A percentile compares a stretch with the other conserved stretches of the same genome.
Evolutionary conservation across 2,329 filamentous ascomycete species (phyloP).

Genomic region (Diaporthe vaccinii): DNA sequence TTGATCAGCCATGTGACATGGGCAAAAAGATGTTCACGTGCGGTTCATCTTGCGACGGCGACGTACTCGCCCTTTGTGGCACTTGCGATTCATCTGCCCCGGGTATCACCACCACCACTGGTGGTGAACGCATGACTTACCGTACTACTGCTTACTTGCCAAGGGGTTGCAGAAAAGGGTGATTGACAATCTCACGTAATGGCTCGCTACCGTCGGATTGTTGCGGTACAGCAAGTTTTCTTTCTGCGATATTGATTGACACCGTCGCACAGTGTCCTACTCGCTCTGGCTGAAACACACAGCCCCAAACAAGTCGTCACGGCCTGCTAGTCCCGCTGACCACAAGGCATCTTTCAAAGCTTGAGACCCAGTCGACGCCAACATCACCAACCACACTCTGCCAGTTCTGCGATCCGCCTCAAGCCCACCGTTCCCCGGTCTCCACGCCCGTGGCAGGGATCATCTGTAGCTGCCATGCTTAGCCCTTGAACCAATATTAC

Average conservation of each 20-base stretch:
- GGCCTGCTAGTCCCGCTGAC: constrained; percentile 16
- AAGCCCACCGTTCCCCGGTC: not conserved
- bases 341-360: constrained; percentile 16
- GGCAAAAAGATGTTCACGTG: not conserved
- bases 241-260: not conserved
- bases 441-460: not conserved
- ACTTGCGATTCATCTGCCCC: not conserved
- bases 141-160: constrained; percentile 1
- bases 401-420: not conserved
- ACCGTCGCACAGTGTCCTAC: constrained; percentile 23
- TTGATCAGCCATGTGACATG: constrained; percentile 2
- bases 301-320: constrained; percentile 33
- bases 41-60: not conserved
- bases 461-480: not conserved
- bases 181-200: constrained; percentile 27
- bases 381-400: not conserved
- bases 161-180: not conserved
- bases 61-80: not conserved
- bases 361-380: constrained; percentile 2
- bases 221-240: not conserved
- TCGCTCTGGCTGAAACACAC: constrained; percentile 32
- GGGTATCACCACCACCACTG: not conserved
- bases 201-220: constrained; percentile 18
- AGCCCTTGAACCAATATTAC: not conserved
- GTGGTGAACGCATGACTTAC: not conserved